Percentiles rank a stretch among this genome's conserved stretches.
Evolutionary conservation across 768 basidiomycete genomes (phyloP).

Genomic region (Lactarius hengduanensis): DNA sequence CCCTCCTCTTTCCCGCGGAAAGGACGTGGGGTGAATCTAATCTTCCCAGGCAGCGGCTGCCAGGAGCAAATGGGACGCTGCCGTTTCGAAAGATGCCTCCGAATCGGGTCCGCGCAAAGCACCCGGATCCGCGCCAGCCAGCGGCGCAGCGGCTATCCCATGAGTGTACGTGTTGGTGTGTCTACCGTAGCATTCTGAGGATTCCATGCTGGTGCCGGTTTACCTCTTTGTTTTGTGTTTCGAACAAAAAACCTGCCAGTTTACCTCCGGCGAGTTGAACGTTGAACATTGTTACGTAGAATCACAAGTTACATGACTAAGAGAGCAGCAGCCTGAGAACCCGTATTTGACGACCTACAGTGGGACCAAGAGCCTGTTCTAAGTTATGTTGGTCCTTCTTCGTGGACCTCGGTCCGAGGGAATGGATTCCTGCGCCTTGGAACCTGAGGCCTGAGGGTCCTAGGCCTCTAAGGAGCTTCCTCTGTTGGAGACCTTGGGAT

Average conservation of each 20-base stretch:
- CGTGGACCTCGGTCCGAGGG: no score
- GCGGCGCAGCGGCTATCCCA: no score
- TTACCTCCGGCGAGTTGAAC: not conserved
- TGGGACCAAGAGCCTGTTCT: not conserved
- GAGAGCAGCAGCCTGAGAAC: no score
- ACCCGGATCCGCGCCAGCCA: not conserved
- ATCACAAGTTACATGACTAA: no score
- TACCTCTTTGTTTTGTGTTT: not conserved
- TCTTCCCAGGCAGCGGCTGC: not conserved
- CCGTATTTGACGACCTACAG: not conserved
- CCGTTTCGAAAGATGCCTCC: not conserved
- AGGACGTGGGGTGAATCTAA: not conserved
- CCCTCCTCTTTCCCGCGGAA: not conserved
- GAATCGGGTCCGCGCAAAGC: not conserved
- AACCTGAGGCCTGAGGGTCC: not conserved
- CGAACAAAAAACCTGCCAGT: not conserved
- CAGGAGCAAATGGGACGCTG: not conserved
- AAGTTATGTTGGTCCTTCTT: no score
- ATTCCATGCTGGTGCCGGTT: not conserved
- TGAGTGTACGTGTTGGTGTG: not conserved
- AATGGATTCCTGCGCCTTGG: not conserved
- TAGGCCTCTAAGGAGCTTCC: not conserved
- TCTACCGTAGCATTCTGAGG: not conserved
- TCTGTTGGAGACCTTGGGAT: not conserved
- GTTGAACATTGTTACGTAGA: not conserved